Conservation (phyloP, 2,329 filamentous ascomycete genomes). For the Aspergillus viridinutans region DNA sequence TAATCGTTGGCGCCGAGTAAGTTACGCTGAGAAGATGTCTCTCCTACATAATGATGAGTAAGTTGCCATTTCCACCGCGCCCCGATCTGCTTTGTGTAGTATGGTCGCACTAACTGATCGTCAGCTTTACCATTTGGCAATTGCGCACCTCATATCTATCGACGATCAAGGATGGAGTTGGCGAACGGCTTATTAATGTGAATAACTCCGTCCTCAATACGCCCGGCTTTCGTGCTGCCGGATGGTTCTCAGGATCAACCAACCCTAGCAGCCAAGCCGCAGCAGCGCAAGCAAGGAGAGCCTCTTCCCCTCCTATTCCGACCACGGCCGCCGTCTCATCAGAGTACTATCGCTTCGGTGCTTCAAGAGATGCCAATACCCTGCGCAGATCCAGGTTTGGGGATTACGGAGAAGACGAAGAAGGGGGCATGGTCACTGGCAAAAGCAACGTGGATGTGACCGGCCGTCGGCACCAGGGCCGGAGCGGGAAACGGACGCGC, state of each 20-base stretch:
- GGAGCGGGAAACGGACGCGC: constrained; percentile 28
- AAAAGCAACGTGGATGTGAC: constrained; percentile 54
- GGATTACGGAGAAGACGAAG: constrained; percentile 57
- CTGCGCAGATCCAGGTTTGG: constrained; percentile 15
- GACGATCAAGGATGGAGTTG: constrained; percentile 62
- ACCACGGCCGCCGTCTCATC: constrained; percentile 54
- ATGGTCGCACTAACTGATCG: constrained; percentile 8
- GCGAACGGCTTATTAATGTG: constrained; percentile 62
- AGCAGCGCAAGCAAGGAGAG: constrained; percentile 55
- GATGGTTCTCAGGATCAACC: constrained; percentile 48
- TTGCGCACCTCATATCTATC: constrained; percentile 62
- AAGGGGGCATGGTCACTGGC: constrained; percentile 61
- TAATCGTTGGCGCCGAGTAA: background rate
- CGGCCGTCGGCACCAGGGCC: constrained; percentile 40
- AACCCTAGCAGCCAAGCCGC: constrained; percentile 39
- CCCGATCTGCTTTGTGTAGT: background rate
- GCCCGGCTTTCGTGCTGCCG: constrained; percentile 60
- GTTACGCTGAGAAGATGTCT: constrained; percentile 35
- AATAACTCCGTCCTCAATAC: constrained; percentile 61
- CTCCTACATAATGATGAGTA: constrained; percentile 52
- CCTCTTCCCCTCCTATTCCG: constrained; percentile 64
- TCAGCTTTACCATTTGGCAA: constrained; percentile 62
- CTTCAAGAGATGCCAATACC: constrained; percentile 25
- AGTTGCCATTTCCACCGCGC: constrained; percentile 15
- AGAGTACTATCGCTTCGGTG: constrained; percentile 57